phyloP scores from a whole-genome alignment of 495 filamentous ascomycete genomes.

The Xylaria curta region DNA sequence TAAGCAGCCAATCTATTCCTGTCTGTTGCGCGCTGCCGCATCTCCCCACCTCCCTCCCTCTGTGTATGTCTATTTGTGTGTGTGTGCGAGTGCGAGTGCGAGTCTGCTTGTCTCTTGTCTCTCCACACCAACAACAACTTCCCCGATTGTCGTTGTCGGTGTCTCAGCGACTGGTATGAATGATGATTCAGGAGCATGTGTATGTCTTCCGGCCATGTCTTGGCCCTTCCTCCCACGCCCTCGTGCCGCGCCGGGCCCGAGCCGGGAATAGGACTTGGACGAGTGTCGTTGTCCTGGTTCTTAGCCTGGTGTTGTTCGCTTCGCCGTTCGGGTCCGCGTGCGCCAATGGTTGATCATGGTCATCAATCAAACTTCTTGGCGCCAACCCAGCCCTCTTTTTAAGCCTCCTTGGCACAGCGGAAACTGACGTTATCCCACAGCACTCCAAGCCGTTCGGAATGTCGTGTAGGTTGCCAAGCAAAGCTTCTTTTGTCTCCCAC shows the following conservation, averaged over 20 bases:
- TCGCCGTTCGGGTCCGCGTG: constrained; percentile 1
- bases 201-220: constrained; percentile 36
- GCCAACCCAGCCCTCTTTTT: constrained; percentile 32
- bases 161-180: constrained; percentile 37
- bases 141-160: constrained; percentile 34
- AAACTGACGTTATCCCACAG: constrained; percentile 42
- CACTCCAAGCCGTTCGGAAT: constrained; percentile 46
- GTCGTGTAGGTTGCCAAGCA: constrained; percentile 46
- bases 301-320: constrained; percentile 36
- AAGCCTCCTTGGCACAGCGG: constrained; percentile 41
- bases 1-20: neutral
- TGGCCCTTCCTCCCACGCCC: constrained; percentile 10
- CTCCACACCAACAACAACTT: neutral
- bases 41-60: constrained; percentile 28
- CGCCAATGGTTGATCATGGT: constrained; percentile 36
- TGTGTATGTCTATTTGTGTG: constrained; percentile 7
- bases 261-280: constrained; percentile 4
- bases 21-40: constrained; percentile 1
- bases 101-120: constrained; percentile 25
- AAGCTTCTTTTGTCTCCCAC: constrained; percentile 39
- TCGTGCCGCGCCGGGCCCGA: neutral
- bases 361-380: constrained; percentile 33
- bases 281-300: constrained; percentile 25
- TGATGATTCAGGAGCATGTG: constrained; percentile 47
- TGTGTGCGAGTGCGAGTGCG: constrained; percentile 19